Evolutionary conservation across 176 grass and related monocot species (phyloP), one percentile per base, ranked within the genome.

Genomic region (Panicum miliaceum): DNA sequence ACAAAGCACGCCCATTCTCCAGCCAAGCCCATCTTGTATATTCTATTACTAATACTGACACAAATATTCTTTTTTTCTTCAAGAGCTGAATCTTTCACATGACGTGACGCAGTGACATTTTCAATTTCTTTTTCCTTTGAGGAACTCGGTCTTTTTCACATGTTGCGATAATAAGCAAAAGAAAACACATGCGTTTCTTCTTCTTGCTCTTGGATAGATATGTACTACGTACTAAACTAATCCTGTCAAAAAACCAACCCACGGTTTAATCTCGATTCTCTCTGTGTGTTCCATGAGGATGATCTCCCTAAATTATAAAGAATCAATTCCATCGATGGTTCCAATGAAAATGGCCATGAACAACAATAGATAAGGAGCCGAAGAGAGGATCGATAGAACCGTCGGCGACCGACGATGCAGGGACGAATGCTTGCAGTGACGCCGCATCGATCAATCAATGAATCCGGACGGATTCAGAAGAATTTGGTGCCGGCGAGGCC

Each of bases 401-500:
- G 76, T 5, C 38, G 36, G 54, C 22, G 52, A 22, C 5, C 16
- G n/a, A 82, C 10, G 64, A 32, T 22, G 64, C 16, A 40, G 11
- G 23, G 15, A 12, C 18, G 27, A 62, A 12, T 37, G 51, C 16
- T 53, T 53, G 19, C 62, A 64, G 12, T 56, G 11, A 71, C 22
- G 22, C 54, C 10, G 43, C 27, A n/a, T 13, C 10, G 13, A 73
- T 62, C 40, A 2, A n/a, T 54, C 6, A 22, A 57, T n/a, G 7
- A 57, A 57, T 20, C 22, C 20, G 48, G 48, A 2, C 48, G 22
- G 22, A 65, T 36, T 76, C 58, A 93, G 77, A 94, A 91, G 80
- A 94, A 94, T 19, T 89, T 54, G 1, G 92, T 94, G 64, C 89
- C 92, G 48, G 89, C 89, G 34, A 68, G 71, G 64, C 92, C 92